Base-by-base conservation (phyloP, 2,329 filamentous ascomycete genomes). In the Tolypocladium tundrense region DNA sequence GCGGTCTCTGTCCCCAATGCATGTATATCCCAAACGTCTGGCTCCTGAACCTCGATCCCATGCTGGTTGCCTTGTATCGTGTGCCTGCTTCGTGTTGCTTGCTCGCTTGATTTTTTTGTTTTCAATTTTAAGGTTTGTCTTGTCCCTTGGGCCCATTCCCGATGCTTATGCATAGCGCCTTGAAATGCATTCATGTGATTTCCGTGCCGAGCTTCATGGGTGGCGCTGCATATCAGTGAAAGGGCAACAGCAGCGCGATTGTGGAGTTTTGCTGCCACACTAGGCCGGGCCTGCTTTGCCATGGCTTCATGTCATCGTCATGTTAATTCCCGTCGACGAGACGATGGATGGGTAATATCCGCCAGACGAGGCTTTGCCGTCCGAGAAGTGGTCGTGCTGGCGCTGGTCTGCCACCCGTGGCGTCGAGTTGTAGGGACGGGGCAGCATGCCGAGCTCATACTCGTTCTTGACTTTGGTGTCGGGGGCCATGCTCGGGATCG, bases 341-440 rank as follows among this genome's bases (percentile, higher is more conserved):
- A 79, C 67, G 62, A 77, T 69, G 7, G 75, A 77, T 2, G 81
- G 81, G 60, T 83, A 84, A 61, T 80, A 82, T 16, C 80, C 80
- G 27, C 69, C 70, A 6, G 80, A 81, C 50, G 70, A 76, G 11
- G 76, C 50, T 63, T 82, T 84, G 58, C 78, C 78, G 56, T 84
- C 80, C 4, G 31, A 35, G 61, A 80, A 84, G 11, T 78, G 75
- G 19, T 76, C 76, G 60, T 79, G 65, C 35, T 72, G 73, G 21
- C 67, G 67, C 42, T 68, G 68, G 52, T 64, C 65, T 54, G 71
- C 72, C 19, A 79, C 52, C 64, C 70, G 63, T 35, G 70, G 64
- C 37, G 42, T 31, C 4, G 58, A 19, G 24, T 21, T 75, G 62
- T 79, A 76, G 50, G 81, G 69, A 56, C 76, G 79, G 1, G 79